Evolutionary conservation across 805 yeast species (phyloP).

Genomic region (Saccharomyces eubayanus): DNA sequence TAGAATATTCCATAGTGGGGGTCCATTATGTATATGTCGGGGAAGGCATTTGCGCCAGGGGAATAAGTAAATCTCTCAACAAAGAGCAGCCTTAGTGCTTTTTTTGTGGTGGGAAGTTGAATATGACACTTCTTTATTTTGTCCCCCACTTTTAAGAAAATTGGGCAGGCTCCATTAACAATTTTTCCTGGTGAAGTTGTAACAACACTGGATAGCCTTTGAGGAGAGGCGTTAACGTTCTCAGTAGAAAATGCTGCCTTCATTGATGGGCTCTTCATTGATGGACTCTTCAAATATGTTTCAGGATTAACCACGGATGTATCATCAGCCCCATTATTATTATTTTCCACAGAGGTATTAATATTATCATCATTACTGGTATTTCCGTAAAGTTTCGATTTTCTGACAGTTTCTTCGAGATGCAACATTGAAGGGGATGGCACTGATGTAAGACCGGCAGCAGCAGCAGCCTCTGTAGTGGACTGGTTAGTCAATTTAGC

Average conservation of each 20-base stretch:
- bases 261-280: background rate
- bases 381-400: background rate
- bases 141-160: conserved; percentile 45
- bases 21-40: conserved; percentile 70
- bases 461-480: conserved; percentile 20
- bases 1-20: conserved; percentile 51
- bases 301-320: background rate
- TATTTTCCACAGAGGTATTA: background rate
- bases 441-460: conserved; percentile 15
- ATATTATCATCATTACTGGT: background rate
- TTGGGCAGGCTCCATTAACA: conserved; percentile 2
- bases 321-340: background rate
- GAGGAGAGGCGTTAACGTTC: background rate
- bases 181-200: background rate
- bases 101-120: conserved; percentile 29
- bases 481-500: conserved; percentile 57
- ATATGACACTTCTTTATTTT: conserved; percentile 45
- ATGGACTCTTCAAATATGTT: background rate
- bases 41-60: conserved; percentile 63
- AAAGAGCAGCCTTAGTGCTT: conserved; percentile 57
- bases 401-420: background rate
- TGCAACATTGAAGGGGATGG: background rate
- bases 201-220: background rate
- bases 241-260: background rate
- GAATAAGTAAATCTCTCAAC: conserved; percentile 83